These are phyloP conservation scores for Talaromyces sp. DNA, from an alignment of 2,329 filamentous ascomycete genomes.

Conservation along the genomic window DNA sequence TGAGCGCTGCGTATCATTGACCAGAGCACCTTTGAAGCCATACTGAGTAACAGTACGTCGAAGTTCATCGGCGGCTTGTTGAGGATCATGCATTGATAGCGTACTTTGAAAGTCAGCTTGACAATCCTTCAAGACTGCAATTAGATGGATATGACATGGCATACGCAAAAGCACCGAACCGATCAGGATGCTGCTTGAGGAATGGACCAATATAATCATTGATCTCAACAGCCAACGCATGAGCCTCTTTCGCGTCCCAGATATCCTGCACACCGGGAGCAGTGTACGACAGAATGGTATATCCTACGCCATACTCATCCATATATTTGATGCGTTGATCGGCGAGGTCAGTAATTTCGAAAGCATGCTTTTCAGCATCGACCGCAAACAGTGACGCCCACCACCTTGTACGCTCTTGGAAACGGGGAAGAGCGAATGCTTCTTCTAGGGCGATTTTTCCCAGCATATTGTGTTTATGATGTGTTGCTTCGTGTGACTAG, in stretches of 20 bases:
- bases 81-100: conserved; percentile 23
- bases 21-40: conserved; percentile 55
- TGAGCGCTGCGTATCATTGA: conserved; percentile 54
- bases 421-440: conserved; percentile 14
- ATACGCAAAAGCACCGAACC: conserved; percentile 16
- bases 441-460: conserved; percentile 16
- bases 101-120: not conserved
- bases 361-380: conserved; percentile 20
- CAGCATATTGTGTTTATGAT: conserved; percentile 4
- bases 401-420: conserved; percentile 14
- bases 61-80: conserved; percentile 22
- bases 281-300: conserved; percentile 24
- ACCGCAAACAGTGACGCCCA: conserved; percentile 17
- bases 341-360: conserved; percentile 15
- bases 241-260: conserved; percentile 22
- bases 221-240: conserved; percentile 22
- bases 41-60: conserved; percentile 41
- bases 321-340: conserved; percentile 15
- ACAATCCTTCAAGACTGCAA: not conserved
- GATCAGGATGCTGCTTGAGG: conserved; percentile 18
- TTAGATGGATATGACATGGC: not conserved
- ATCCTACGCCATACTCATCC: conserved; percentile 25
- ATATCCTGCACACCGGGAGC: conserved; percentile 27
- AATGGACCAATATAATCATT: conserved; percentile 25
- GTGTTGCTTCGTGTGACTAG: too few species aligned